Conservation (phyloP, 75 land plant species). For the Cunninghamia lanceolata region DNA sequence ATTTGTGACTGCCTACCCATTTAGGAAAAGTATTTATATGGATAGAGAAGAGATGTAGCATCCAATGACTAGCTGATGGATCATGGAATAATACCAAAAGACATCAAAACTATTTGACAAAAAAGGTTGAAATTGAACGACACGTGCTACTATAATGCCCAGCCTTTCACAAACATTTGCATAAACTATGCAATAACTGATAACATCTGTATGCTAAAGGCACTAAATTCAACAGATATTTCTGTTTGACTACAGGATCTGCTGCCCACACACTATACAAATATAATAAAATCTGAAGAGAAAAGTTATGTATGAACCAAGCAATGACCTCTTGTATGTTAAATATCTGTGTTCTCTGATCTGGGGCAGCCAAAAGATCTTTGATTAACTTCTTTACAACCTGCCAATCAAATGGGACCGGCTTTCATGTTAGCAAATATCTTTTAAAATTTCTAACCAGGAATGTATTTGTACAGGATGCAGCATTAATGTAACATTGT, state of each 20-base stretch:
- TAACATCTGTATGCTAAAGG: neutral
- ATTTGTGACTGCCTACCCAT: no score
- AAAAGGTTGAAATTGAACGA: neutral
- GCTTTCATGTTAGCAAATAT: neutral
- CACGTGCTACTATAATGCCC: neutral
- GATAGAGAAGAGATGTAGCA: neutral
- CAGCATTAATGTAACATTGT: no score
- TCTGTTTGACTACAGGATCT: neutral
- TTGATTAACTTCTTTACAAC: constrained; percentile 40
- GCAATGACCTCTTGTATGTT: constrained; percentile 48
- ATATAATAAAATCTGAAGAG: no score
- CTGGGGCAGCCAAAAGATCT: constrained; percentile 50
- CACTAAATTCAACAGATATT: neutral
- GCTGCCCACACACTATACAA: neutral
- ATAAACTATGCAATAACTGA: neutral
- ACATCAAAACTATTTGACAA: neutral
- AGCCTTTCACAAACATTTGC: neutral
- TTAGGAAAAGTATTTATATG: no score
- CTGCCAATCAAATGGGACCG: constrained; percentile 18
- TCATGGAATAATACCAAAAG: neutral
- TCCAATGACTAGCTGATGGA: neutral
- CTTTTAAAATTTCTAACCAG: neutral
- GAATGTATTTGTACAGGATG: neutral
- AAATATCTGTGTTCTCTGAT: constrained; percentile 31
- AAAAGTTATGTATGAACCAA: neutral